Conservation (phyloP, 2,329 filamentous ascomycete species). For the Magnaporthales sp. region DNA sequence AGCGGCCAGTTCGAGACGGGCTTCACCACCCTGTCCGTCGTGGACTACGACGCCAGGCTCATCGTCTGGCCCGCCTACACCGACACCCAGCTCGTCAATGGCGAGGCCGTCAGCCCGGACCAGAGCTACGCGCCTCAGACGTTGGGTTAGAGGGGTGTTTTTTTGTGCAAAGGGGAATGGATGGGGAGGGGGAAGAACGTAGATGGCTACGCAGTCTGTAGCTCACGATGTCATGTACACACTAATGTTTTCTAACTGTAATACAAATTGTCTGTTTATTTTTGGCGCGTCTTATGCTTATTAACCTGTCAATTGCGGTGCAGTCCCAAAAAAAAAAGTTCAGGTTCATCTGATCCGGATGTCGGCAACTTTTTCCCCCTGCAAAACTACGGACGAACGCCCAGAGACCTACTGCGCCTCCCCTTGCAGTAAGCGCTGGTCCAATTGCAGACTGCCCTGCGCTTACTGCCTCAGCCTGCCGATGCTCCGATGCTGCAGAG, state of each 20-base stretch:
- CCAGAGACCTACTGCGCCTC: background rate
- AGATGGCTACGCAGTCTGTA: background rate
- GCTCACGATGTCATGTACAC: background rate
- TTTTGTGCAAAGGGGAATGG: background rate
- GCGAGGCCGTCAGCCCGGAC: conserved; percentile 37
- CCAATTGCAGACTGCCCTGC: background rate
- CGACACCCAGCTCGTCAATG: conserved; percentile 37
- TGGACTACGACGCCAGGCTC: conserved; percentile 29
- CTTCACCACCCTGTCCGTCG: conserved; percentile 45
- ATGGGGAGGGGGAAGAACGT: background rate
- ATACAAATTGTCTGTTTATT: background rate
- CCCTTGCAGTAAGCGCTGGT: background rate
- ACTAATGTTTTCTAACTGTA: background rate
- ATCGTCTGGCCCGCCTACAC: conserved; percentile 46
- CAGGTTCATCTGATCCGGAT: background rate
- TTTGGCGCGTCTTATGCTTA: too few species aligned
- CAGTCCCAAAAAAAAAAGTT: too few species aligned
- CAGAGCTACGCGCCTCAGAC: conserved; percentile 29
- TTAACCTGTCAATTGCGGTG: too few species aligned
- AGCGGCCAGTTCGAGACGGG: conserved; percentile 44
- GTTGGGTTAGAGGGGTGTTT: background rate
- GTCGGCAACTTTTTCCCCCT: background rate
- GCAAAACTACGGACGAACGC: background rate
- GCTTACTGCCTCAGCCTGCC: background rate
- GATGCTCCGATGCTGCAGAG: too few species aligned